Percentiles rank a stretch among this genome's conserved stretches.
Conservation (phyloP, 495 filamentous ascomycete species). For the Lindgomyces ingoldianus region DNA sequence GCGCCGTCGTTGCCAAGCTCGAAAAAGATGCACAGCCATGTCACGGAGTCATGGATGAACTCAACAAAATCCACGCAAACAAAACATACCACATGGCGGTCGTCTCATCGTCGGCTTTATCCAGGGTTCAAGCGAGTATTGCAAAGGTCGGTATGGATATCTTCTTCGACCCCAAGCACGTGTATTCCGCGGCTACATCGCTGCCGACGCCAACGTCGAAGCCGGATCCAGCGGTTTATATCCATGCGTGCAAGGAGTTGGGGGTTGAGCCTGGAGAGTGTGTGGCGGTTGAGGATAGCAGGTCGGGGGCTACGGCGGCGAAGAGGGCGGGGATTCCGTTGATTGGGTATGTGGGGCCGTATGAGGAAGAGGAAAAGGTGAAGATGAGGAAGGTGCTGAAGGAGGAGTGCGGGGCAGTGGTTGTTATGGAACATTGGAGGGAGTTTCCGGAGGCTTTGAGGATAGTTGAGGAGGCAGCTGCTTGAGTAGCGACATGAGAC, state of each 20-base stretch:
- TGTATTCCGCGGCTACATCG: conserved; percentile 82
- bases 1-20: conserved; percentile 79
- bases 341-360: conserved; percentile 86
- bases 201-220: conserved; percentile 78
- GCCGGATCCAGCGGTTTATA: conserved; percentile 90
- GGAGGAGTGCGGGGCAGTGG: conserved; percentile 64
- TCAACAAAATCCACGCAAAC: conserved; percentile 46
- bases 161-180: conserved; percentile 70
- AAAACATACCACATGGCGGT: conserved; percentile 78
- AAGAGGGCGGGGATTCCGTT: conserved; percentile 76
- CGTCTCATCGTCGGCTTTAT: conserved; percentile 74
- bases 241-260: conserved; percentile 72
- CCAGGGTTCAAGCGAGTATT: conserved; percentile 74
- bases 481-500: not conserved
- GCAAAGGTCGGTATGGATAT: conserved; percentile 78
- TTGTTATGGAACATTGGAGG: conserved; percentile 83
- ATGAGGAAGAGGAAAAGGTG: conserved; percentile 59
- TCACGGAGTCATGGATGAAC: conserved; percentile 65
- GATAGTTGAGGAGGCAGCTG: conserved; percentile 46
- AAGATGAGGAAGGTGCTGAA: conserved; percentile 68
- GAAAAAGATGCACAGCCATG: conserved; percentile 66
- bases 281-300: conserved; percentile 86
- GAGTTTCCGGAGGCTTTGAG: conserved; percentile 72
- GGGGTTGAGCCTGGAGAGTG: conserved; percentile 74
- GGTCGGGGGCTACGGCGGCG: conserved; percentile 77